Evolutionary conservation across 164 flowering plant genomes (phyloP), one percentile per base, ranked within the genome.

Genomic region (Umbellularia californica): DNA sequence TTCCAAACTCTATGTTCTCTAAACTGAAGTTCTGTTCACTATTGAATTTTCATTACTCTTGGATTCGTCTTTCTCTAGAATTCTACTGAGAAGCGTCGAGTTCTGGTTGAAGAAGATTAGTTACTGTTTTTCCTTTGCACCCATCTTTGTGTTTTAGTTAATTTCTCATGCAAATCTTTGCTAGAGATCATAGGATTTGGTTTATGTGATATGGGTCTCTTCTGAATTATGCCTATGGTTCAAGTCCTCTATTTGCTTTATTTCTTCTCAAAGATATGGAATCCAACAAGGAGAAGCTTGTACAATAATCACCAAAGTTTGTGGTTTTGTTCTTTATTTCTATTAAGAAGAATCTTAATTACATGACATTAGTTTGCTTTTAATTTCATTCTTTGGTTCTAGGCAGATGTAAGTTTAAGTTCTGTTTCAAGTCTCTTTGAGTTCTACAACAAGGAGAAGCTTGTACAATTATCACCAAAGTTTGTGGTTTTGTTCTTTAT

Each of bases 221-320:
- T 55, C n/a, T 20, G 28, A 67, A 67, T 17, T 15, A 14, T 13
- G 24, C 27, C 15, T 65, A 14, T 5, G 25, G 9, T 24, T 28
- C 67, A 65, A 24, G 67, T 65, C 63, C 20, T 58, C 68, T 65
- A 28, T 11, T 25, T 12, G 27, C 5, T 11, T 65, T 7, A 23
- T 65, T 65, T 65, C 28, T 14, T 20, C 35, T 23, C 35, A 10
- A 23, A 12, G 15, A 13, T n/a, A 68, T 30, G 91, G 91, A 85
- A 73, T 74, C 84, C 66, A 86, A 86, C 80, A 84, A 79, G 71
- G 91, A 81, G 68, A 88, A 84, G 84, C 79, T 83, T 63, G 95
- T 87, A 65, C 86, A 93, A 93, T 92, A 83, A 63, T 51, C 47
- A 20, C 25, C 19, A 3, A 11, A 35, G 33, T 64, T 71, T 47